These are phyloP conservation scores for Psilocybe cyanescens DNA, from an alignment of 768 basidiomycete genomes.

Conservation along the genomic window DNA sequence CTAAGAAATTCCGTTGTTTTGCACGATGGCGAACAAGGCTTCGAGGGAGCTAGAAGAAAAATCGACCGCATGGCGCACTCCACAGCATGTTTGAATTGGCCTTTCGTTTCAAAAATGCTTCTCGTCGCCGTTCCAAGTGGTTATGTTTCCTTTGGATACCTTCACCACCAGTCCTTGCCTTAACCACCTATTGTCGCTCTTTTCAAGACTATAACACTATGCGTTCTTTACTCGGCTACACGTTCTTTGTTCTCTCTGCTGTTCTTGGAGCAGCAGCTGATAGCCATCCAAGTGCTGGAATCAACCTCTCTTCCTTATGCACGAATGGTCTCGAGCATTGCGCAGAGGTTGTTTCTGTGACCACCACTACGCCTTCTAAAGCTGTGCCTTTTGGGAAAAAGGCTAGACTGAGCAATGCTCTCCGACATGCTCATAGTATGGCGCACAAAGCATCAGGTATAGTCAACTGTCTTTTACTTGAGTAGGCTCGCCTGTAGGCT, in stretches of 20 bases:
- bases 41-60: not conserved
- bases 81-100: not conserved
- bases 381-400: conserved; percentile 1
- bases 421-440: not conserved
- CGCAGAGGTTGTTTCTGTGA: not conserved
- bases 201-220: not conserved
- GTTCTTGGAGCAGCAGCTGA: not conserved
- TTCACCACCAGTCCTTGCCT: too few species aligned
- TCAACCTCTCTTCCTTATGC: not conserved
- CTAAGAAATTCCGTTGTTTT: not conserved
- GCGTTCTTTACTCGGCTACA: not conserved
- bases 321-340: not conserved
- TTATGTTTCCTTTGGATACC: not conserved
- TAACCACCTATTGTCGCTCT: not conserved
- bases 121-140: not conserved
- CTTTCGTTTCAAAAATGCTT: not conserved
- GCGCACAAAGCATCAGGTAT: not conserved
- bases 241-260: not conserved
- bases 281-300: not conserved
- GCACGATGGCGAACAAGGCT: not conserved
- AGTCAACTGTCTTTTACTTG: not conserved
- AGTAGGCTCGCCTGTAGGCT: not conserved
- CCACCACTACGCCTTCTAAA: not conserved
- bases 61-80: not conserved
- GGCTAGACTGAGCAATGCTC: conserved; percentile 2